phyloP scores from a whole-genome alignment of 1,284 basidiomycete genomes.

The Apiotrichum montevideense region DNA sequence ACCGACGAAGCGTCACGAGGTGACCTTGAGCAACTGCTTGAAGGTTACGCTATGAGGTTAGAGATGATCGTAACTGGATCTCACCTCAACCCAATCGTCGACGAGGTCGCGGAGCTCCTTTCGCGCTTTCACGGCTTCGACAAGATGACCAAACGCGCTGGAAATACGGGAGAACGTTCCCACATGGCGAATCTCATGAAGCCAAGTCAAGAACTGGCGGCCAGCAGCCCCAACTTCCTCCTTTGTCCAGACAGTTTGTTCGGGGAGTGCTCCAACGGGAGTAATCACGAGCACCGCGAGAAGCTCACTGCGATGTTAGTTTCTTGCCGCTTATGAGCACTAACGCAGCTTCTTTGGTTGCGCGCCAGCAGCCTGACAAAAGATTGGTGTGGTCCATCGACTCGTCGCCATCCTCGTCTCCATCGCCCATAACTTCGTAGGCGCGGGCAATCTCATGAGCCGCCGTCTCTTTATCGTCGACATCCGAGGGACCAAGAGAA shows the following conservation, averaged over 20 bases:
- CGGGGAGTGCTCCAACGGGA: conserved; percentile 13
- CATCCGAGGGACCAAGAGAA: conserved; percentile 22
- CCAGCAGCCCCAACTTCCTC: conserved; percentile 32
- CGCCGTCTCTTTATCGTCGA: conserved; percentile 16
- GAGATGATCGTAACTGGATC: neutral
- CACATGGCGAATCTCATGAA: conserved; percentile 45
- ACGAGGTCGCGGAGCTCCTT: conserved; percentile 19
- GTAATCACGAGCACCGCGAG: conserved; percentile 28
- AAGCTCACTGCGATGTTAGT: conserved; percentile 27
- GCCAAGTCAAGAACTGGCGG: conserved; percentile 35
- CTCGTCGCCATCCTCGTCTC: conserved; percentile 26
- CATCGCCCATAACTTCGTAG: conserved; percentile 34
- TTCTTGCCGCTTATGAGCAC: conserved; percentile 1
- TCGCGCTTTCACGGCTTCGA: conserved; percentile 25
- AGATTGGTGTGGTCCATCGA: conserved; percentile 34
- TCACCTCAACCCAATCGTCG: conserved; percentile 36
- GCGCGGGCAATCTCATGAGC: conserved; percentile 46
- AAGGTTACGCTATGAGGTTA: conserved; percentile 28
- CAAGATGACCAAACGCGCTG: conserved; percentile 31
- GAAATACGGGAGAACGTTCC: conserved; percentile 45
- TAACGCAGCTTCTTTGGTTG: conserved; percentile 42
- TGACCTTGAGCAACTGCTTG: conserved; percentile 31
- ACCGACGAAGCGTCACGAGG: conserved; percentile 43
- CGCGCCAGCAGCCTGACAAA: conserved; percentile 45
- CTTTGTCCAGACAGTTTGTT: conserved; percentile 28